phyloP scores from a whole-genome alignment of 176 grass and related monocot genomes.

The Oryza punctata region DNA sequence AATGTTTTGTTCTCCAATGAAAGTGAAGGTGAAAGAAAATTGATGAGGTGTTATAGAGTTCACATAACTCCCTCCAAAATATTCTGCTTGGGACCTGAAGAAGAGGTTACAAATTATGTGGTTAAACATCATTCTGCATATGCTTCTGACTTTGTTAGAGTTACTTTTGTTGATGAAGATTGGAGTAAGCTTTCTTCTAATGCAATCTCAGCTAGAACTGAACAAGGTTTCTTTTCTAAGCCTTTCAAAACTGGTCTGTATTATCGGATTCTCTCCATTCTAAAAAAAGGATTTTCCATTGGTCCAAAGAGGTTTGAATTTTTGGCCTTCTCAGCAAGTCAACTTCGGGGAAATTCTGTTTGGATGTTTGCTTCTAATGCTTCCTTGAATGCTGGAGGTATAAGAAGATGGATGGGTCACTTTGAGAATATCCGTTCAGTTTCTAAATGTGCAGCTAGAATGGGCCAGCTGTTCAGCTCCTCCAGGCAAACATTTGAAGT shows the following conservation, averaged over 20 bases:
- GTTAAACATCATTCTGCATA: conserved; percentile 60
- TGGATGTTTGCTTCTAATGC: conserved; percentile 99
- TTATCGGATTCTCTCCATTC: conserved; percentile 74
- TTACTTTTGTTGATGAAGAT: conserved; percentile 96
- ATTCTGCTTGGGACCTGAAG: conserved; percentile 87
- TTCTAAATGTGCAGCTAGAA: conserved; percentile 95
- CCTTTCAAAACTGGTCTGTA: conserved; percentile 79
- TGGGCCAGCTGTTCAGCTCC: conserved; percentile 97
- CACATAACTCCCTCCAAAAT: conserved; percentile 89
- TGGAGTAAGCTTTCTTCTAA: conserved; percentile 83
- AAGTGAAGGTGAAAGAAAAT: conserved; percentile 41
- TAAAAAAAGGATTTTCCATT: conserved; percentile 78
- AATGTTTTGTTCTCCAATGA: conserved; percentile 38
- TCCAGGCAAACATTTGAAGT: conserved; percentile 73
- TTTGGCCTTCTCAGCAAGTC: conserved; percentile 97
- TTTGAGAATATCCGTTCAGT: conserved; percentile 74
- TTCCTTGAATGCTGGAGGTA: conserved; percentile 63
- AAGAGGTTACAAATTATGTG: conserved; percentile 90
- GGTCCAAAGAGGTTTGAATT: conserved; percentile 90
- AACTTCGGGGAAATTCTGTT: conserved; percentile 87
- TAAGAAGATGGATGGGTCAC: conserved; percentile 93
- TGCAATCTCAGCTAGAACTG: conserved; percentile 72
- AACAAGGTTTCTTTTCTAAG: conserved; percentile 61
- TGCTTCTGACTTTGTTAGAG: conserved; percentile 91
- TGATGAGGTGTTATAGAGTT: conserved; percentile 82